A percentile compares a stretch with the other conserved stretches of the same genome.
Evolutionary conservation across 1,139 yeast genomes (phyloP).

Genomic region (Spathaspora sp.): DNA sequence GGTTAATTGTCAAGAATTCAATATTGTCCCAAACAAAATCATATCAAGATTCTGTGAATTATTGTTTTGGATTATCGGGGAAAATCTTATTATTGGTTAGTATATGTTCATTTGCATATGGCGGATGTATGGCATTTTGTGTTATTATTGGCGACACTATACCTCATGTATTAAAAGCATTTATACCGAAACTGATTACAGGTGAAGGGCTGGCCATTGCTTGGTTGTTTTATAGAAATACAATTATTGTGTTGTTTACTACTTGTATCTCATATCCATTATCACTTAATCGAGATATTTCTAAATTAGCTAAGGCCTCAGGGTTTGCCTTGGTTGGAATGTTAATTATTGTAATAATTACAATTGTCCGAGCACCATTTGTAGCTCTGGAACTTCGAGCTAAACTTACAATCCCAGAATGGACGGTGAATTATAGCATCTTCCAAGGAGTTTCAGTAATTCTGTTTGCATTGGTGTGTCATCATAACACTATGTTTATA

Average conservation of each 20-base stretch:
- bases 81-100: conserved; percentile 65
- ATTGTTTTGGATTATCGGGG: conserved; percentile 77
- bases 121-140: conserved; percentile 92
- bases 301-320: conserved; percentile 84
- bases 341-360: conserved; percentile 73
- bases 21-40: conserved; percentile 72
- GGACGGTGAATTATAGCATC: conserved; percentile 62
- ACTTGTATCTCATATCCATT: conserved; percentile 78
- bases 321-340: conserved; percentile 84
- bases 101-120: conserved; percentile 88
- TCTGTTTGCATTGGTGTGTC: conserved; percentile 92
- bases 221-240: conserved; percentile 63
- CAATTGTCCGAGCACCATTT: conserved; percentile 72
- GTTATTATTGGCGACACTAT: conserved; percentile 94
- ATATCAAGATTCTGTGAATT: conserved; percentile 82
- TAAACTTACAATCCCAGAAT: conserved; percentile 40
- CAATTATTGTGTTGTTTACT: conserved; percentile 68
- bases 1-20: conserved; percentile 81
- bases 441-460: conserved; percentile 91
- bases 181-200: conserved; percentile 55
- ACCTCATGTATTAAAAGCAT: conserved; percentile 79
- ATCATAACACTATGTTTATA: conserved; percentile 87
- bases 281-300: conserved; percentile 76
- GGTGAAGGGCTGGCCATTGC: conserved; percentile 29
- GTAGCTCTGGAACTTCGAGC: conserved; percentile 50